A percentile compares a stretch with the other conserved stretches of the same genome.
phyloP scores from a whole-genome alignment of 805 yeast genomes.

The Cyberlindnera mississippiensis region DNA sequence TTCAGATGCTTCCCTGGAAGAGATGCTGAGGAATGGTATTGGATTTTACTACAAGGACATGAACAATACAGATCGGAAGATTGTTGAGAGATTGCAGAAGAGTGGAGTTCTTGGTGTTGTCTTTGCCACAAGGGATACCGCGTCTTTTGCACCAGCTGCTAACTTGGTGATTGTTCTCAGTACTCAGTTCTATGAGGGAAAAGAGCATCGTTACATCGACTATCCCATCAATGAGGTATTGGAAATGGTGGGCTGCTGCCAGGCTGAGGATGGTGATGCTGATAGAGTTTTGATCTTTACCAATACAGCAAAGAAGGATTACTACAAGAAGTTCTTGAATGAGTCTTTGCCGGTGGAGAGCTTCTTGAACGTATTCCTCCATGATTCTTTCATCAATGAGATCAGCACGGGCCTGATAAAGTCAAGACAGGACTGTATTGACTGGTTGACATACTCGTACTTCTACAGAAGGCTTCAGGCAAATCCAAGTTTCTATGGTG shows the following conservation, averaged over 20 bases:
- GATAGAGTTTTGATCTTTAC: conserved; percentile 56
- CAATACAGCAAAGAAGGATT: conserved; percentile 47
- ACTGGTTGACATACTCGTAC: conserved; percentile 82
- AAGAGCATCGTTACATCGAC: conserved; percentile 65
- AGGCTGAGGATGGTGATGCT: conserved; percentile 26
- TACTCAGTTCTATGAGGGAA: conserved; percentile 68
- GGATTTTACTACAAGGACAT: conserved; percentile 61
- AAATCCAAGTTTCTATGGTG: conserved; percentile 90
- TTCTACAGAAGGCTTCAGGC: conserved; percentile 75
- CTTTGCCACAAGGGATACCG: conserved; percentile 59
- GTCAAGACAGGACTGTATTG: conserved; percentile 80
- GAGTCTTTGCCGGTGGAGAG: conserved; percentile 87
- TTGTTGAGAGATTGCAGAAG: conserved; percentile 50
- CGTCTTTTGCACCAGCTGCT: conserved; percentile 47
- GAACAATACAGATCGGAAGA: conserved; percentile 47
- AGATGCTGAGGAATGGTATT: conserved; percentile 52
- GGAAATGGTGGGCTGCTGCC: conserved; percentile 58
- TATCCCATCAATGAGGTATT: conserved; percentile 61
- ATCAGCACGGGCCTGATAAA: conserved; percentile 61
- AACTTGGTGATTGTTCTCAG: conserved; percentile 60
- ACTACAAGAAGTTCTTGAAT: conserved; percentile 65
- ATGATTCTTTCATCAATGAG: conserved; percentile 70
- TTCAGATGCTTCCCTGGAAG: conserved; percentile 42
- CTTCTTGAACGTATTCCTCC: conserved; percentile 50
- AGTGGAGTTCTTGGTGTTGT: conserved; percentile 51